Evolutionary conservation across 768 basidiomycete species (phyloP), one percentile per base, ranked within the genome.

Genomic region (Leccinum sublutescens): DNA sequence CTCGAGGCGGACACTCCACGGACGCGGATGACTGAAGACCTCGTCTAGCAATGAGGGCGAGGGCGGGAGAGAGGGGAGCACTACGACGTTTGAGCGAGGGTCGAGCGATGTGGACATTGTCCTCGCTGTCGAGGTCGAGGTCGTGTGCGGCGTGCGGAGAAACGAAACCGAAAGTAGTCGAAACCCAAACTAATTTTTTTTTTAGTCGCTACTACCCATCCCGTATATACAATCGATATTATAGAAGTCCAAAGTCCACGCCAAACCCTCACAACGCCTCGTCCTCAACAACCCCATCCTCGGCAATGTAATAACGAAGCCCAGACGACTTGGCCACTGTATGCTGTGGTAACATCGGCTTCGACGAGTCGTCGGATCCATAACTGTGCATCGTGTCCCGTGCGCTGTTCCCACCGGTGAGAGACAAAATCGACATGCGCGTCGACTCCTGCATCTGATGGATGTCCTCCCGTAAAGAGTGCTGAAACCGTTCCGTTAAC

Each of bases 401-500:
- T 48, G 78, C 74, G 64, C 81, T 83, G 59, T 75, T 73, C 40
- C 74, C 75, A 40, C 76, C 76, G 19, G 51, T 4, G 21, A 86
- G 72, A 19, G 84, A 82, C 62, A 87, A 73, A 55, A 89, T 80
- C 15, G 87, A 90, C 60, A 82, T 78, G 45, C 86, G 82, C 21
- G 88, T 87, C 5, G 84, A 85, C 66, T 89, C 87, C 58, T 87
- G 82, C 88, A 92, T 89, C 67, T 89, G 85, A 68, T 87, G 68
- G 54, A 93, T 82, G 68, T 89, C 89, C 75, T 89, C 86, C 64
- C 89, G 88, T 80, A 91, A 88, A 9, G 87, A 83, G 64, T 87
- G 88, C 86, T 91, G 64, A 17, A 56, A 8, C 19, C 43, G 2
- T 45, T 45, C 43, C 19, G 43, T 45, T 19, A 19, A 6, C 19